These are phyloP conservation scores for Aureobasidium sp. DNA, from an alignment of 2,329 filamentous ascomycete species.

Conservation along the genomic window DNA sequence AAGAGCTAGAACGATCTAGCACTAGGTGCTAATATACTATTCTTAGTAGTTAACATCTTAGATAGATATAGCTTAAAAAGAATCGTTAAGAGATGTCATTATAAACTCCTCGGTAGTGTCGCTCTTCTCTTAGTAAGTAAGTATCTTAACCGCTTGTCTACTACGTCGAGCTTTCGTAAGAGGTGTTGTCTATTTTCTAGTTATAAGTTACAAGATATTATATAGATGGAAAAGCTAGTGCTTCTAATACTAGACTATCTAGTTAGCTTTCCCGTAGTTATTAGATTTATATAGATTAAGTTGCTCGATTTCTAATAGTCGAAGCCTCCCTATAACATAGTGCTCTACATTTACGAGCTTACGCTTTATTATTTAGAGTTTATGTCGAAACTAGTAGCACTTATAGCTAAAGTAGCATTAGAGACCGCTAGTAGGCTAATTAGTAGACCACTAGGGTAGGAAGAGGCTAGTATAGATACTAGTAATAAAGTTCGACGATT, in stretches of 20 bases:
- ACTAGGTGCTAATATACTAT: not conserved
- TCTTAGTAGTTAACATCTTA: not conserved
- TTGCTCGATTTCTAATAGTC: not conserved
- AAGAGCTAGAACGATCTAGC: not conserved
- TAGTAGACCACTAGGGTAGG: not conserved
- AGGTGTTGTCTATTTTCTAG: not conserved
- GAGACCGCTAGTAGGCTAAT: not conserved
- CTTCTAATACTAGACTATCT: not conserved
- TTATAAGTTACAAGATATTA: not conserved
- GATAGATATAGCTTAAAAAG: not conserved
- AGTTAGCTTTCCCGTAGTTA: not conserved
- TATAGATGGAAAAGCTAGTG: not conserved
- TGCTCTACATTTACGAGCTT: not conserved
- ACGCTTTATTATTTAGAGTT: not conserved
- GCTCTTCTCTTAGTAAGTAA: not conserved
- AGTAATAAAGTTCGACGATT: not conserved
- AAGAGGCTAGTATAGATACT: not conserved
- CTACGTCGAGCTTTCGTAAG: not conserved
- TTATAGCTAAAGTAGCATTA: not conserved
- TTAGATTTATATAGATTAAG: not conserved
- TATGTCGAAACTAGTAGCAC: not conserved
- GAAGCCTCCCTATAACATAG: not conserved
- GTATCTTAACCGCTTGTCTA: not conserved
- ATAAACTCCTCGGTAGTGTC: not conserved
- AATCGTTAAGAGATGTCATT: not conserved